Evolutionary conservation across 345 rosid species (phyloP).

Genomic region (Populus euphratica): DNA sequence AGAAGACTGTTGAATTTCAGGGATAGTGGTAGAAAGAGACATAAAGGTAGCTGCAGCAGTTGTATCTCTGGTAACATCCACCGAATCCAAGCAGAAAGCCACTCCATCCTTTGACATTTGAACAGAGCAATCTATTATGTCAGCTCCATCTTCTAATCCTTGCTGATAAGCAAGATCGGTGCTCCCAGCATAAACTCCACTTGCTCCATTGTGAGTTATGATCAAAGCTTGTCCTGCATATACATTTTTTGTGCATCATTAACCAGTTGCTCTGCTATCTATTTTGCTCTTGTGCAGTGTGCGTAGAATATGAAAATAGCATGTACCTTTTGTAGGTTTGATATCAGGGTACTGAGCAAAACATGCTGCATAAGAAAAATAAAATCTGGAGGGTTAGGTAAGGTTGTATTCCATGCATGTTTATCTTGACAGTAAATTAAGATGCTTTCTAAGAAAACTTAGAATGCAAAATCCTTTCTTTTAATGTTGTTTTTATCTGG

Average conservation of each 20-base stretch:
- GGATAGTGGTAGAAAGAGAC: constrained; percentile 45
- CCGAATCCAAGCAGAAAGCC: constrained; percentile 65
- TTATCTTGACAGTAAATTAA: neutral
- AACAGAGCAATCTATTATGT: constrained; percentile 72
- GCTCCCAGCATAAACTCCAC: constrained; percentile 77
- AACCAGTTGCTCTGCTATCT: neutral
- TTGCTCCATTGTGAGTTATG: constrained; percentile 81
- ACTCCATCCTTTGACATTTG: constrained; percentile 85
- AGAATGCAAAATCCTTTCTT: neutral
- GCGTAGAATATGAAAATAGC: neutral
- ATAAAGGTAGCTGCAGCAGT: constrained; percentile 56
- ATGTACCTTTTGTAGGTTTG: constrained; percentile 35
- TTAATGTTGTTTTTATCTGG: neutral
- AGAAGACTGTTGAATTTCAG: constrained; percentile 55
- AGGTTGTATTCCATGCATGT: neutral
- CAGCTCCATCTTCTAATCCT: constrained; percentile 75
- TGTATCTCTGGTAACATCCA: constrained; percentile 56
- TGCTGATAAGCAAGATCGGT: constrained; percentile 78
- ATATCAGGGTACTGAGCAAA: constrained; percentile 34
- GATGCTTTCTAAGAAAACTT: neutral
- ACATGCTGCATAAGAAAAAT: constrained; percentile 52
- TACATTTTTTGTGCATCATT: neutral
- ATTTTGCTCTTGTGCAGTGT: neutral
- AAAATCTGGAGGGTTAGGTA: constrained; percentile 8
- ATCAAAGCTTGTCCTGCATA: constrained; percentile 42